phyloP scores from a whole-genome alignment of 768 basidiomycete species.

The Tulasnella sp. region DNA sequence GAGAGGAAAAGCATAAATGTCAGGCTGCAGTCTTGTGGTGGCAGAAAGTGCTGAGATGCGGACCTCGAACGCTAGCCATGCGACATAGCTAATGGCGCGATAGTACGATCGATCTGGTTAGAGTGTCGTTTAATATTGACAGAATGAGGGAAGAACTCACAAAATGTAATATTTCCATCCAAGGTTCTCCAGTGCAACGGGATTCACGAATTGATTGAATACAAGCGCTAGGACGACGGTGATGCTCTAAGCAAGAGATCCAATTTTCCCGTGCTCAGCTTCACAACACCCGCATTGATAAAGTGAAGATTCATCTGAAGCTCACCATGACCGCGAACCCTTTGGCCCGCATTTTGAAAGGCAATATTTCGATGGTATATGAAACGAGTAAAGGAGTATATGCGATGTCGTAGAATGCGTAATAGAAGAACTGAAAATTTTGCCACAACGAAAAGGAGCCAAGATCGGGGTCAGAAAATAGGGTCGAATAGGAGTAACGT shows the following conservation, averaged over 20 bases:
- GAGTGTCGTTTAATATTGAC: neutral
- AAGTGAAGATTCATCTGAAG: slow-evolving; percentile 19
- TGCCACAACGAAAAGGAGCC: neutral
- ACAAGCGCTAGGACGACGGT: slow-evolving; percentile 67
- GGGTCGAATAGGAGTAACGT: neutral
- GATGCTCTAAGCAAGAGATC: slow-evolving; percentile 39
- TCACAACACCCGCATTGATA: neutral
- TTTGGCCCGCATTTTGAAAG: slow-evolving; percentile 73
- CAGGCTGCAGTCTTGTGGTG: too few species aligned
- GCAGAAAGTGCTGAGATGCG: too few species aligned
- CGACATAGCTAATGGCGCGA: neutral
- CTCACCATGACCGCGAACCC: slow-evolving; percentile 77
- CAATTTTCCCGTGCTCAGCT: neutral
- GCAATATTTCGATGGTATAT: slow-evolving; percentile 83
- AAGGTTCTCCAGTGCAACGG: slow-evolving; percentile 53
- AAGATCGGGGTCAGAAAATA: neutral
- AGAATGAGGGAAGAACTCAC: slow-evolving; percentile 27
- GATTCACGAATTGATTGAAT: slow-evolving; percentile 85
- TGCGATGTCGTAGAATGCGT: slow-evolving; percentile 16
- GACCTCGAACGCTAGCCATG: slow-evolving; percentile 11
- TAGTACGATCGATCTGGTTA: too few species aligned
- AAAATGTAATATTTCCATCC: slow-evolving; percentile 64
- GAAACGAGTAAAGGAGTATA: slow-evolving; percentile 79
- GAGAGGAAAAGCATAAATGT: neutral
- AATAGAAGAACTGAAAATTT: slow-evolving; percentile 12